A percentile compares a stretch with the other conserved stretches of the same genome.
Evolutionary conservation across 495 filamentous ascomycete genomes (phyloP).

Genomic region (Usnea hakonensis): DNA sequence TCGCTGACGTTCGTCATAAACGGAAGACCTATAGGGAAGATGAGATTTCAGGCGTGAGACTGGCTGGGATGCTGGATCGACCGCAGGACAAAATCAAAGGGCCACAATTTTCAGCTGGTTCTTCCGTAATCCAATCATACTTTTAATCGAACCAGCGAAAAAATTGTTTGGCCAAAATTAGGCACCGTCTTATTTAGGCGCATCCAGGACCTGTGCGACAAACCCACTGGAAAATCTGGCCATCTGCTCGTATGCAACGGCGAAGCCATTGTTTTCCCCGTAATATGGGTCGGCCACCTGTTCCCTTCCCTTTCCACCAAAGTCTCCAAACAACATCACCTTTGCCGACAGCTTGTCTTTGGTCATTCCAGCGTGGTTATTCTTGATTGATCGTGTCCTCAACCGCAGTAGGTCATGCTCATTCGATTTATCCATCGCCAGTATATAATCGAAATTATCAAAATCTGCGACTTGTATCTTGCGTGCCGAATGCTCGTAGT

Average conservation of each 20-base stretch:
- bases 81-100: background rate
- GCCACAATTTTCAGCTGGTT: background rate
- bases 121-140: background rate
- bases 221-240: constrained; percentile 72
- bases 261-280: constrained; percentile 73
- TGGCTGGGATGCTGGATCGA: background rate
- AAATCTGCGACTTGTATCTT: constrained; percentile 70
- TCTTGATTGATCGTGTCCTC: constrained; percentile 44
- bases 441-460: constrained; percentile 76
- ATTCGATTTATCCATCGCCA: constrained; percentile 92
- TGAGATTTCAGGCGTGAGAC: background rate
- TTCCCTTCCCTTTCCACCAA: constrained; percentile 57
- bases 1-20: background rate
- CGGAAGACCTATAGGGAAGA: background rate
- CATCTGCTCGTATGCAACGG: constrained; percentile 77
- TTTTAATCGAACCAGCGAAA: background rate
- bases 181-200: background rate
- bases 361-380: constrained; percentile 36
- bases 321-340: constrained; percentile 81
- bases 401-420: constrained; percentile 59
- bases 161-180: background rate
- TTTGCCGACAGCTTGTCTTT: constrained; percentile 30
- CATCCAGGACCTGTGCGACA: constrained; percentile 37
- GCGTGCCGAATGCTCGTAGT: constrained; percentile 71
- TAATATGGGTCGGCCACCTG: constrained; percentile 91